A percentile compares a stretch with the other conserved stretches of the same genome.
These are phyloP conservation scores for Panellus pusillus DNA, from an alignment of 768 basidiomycete genomes.

Conservation along the genomic window DNA sequence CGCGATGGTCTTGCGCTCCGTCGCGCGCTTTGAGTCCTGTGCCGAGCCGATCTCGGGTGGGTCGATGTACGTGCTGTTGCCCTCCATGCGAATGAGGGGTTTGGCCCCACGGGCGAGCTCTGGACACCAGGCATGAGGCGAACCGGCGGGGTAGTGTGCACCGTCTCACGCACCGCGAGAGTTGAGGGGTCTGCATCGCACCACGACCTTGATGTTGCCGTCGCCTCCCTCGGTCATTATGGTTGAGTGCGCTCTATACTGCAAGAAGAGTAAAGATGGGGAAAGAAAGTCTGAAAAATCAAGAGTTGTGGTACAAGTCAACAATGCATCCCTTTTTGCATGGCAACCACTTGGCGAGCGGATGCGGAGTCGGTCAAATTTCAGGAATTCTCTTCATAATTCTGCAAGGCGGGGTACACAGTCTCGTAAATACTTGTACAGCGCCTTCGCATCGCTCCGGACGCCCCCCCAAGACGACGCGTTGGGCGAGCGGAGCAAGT, in stretches of 20 bases:
- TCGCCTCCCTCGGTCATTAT: conserved; percentile 76
- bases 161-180: conserved; percentile 68
- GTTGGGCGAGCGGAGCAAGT: too few species aligned
- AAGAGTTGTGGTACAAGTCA: conserved; percentile 16
- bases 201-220: conserved; percentile 90
- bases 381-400: too few species aligned
- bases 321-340: conserved; percentile 7
- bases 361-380: too few species aligned
- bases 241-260: conserved; percentile 17
- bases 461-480: too few species aligned
- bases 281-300: conserved; percentile 13
- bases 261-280: neutral
- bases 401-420: too few species aligned
- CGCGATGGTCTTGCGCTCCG: conserved; percentile 84
- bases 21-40: conserved; percentile 75
- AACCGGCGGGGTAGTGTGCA: neutral
- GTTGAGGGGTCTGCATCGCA: conserved; percentile 97
- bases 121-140: conserved; percentile 30
- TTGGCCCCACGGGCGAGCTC: conserved; percentile 94
- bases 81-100: conserved; percentile 91
- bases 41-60: conserved; percentile 78
- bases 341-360: neutral
- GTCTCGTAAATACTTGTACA: too few species aligned
- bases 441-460: too few species aligned
- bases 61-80: conserved; percentile 89